Evolutionary conservation across 2,329 filamentous ascomycete species (phyloP).

Genomic region (Diaporthe sp.): DNA sequence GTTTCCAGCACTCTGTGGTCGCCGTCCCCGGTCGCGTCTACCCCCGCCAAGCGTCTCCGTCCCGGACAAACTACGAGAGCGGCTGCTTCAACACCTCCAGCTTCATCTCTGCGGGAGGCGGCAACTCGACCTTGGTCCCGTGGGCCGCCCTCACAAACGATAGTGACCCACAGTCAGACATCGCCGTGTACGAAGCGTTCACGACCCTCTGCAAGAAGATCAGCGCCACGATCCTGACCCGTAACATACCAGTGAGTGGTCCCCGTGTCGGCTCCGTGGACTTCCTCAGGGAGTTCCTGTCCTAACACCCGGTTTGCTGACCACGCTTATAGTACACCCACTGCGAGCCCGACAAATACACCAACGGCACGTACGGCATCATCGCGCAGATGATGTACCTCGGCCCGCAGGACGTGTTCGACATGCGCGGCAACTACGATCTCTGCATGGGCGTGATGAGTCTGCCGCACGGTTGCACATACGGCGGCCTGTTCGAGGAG

Average conservation of each 20-base stretch:
- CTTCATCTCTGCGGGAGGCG: too few species aligned
- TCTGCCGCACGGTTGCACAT: neutral
- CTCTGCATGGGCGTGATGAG: neutral
- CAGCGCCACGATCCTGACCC: neutral
- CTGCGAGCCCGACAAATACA: neutral
- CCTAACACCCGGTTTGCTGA: neutral
- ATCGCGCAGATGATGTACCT: slow-evolving; percentile 13
- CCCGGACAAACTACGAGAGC: neutral
- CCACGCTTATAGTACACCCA: neutral
- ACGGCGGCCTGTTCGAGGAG: slow-evolving; percentile 1
- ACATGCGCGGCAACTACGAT: neutral
- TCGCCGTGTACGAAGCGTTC: neutral
- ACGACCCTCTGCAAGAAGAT: neutral
- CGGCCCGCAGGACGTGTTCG: neutral
- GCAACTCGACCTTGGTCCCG: neutral
- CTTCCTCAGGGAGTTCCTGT: neutral
- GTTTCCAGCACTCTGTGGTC: neutral
- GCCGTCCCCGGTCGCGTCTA: neutral
- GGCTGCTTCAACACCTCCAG: neutral
- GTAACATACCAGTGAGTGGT: neutral
- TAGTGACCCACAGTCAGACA: neutral
- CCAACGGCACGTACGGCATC: neutral
- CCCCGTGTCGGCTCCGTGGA: fast-evolving
- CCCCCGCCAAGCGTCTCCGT: neutral
- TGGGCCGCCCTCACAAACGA: neutral